Percentiles rank a stretch among this genome's conserved stretches.
phyloP scores from a whole-genome alignment of 192 early-diverging fungal genomes.

The Linnemannia elongata region DNA sequence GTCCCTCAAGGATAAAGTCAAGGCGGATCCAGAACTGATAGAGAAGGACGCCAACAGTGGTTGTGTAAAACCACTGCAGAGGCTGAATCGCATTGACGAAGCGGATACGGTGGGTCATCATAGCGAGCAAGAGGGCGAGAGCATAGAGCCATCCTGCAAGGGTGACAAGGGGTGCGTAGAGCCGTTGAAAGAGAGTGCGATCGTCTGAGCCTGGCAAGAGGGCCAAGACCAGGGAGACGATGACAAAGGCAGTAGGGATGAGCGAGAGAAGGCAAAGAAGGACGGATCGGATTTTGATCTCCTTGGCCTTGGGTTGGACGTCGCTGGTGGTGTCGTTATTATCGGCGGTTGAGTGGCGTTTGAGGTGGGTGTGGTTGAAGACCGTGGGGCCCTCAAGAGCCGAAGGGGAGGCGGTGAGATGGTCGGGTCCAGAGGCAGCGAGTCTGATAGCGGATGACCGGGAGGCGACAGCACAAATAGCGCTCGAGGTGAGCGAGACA shows the following conservation, averaged over 20 bases:
- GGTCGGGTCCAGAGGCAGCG: conserved; percentile 5
- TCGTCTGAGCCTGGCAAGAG: conserved; percentile 15
- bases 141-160: conserved; percentile 34
- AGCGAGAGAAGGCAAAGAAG: conserved; percentile 31
- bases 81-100: conserved; percentile 38
- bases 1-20: conserved; percentile 17
- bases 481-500: conserved; percentile 12
- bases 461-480: conserved; percentile 33
- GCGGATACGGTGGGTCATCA: conserved; percentile 40
- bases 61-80: conserved; percentile 50
- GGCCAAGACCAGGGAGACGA: conserved; percentile 16
- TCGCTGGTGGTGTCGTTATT: background rate
- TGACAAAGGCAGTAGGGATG: conserved; percentile 28
- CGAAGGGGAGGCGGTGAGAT: background rate
- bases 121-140: background rate
- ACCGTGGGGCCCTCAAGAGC: conserved; percentile 14
- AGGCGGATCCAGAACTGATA: conserved; percentile 37
- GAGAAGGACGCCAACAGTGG: conserved; percentile 12
- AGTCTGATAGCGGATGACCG: conserved; percentile 25
- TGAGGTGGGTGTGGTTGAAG: conserved; percentile 45
- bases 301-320: conserved; percentile 26
- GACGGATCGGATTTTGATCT: conserved; percentile 45
- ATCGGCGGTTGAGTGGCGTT: background rate
- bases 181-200: conserved; percentile 11
- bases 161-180: conserved; percentile 23